phyloP scores from a whole-genome alignment of 1,284 basidiomycete species.

The Phenoliferia sp. region DNA sequence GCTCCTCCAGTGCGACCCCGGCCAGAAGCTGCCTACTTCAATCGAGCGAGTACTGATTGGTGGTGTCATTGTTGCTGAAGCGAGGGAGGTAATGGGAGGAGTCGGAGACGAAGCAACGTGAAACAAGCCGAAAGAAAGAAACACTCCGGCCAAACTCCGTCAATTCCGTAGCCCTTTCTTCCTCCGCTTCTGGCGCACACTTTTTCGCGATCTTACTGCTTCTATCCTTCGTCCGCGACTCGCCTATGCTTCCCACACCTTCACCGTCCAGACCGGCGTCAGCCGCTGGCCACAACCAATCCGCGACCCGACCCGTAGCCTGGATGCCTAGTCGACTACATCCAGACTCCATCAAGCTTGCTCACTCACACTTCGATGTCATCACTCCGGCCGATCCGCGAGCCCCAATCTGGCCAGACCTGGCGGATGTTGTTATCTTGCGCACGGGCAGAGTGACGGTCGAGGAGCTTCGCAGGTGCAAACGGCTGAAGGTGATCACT shows the following conservation, averaged over 20 bases:
- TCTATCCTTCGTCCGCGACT: too few species aligned
- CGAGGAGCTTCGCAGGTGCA: conserved; percentile 30
- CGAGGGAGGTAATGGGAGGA: too few species aligned
- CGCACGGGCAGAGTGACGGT: conserved; percentile 2
- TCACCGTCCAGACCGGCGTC: background rate
- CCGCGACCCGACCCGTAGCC: background rate
- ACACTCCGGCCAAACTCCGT: too few species aligned
- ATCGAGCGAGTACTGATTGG: too few species aligned
- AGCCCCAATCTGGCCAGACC: background rate
- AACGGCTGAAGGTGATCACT: conserved; percentile 25
- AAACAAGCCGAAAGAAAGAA: too few species aligned
- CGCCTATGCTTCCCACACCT: background rate
- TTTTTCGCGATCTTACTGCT: too few species aligned
- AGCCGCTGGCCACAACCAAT: background rate
- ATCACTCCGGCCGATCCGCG: background rate
- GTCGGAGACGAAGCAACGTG: too few species aligned
- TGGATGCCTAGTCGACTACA: background rate
- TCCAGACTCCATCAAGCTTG: background rate
- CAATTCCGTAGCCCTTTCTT: too few species aligned
- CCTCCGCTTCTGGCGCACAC: too few species aligned
- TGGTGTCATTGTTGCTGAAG: too few species aligned
- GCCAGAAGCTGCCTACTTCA: too few species aligned
- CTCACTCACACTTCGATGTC: background rate
- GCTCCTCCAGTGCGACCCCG: too few species aligned
- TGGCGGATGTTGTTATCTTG: conserved; percentile 2